phyloP scores from a whole-genome alignment of 495 filamentous ascomycete species.

The Daldinia bambusicola region DNA sequence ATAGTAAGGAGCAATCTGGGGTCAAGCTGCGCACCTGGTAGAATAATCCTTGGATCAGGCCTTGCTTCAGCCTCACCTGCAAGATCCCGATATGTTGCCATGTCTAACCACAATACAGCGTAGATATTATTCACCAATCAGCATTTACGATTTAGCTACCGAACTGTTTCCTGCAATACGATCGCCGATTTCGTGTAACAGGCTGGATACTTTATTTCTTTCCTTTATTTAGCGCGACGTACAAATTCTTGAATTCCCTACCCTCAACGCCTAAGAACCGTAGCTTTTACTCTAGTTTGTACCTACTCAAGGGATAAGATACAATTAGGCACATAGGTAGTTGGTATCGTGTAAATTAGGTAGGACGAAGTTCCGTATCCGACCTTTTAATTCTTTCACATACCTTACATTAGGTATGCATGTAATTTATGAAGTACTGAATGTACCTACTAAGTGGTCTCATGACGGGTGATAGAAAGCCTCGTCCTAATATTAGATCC shows the following conservation, averaged over 20 bases:
- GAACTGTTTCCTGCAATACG: not conserved
- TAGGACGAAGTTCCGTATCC: too few species aligned
- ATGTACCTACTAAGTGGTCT: too few species aligned
- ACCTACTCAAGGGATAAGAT: not conserved
- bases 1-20: not conserved
- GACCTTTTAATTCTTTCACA: too few species aligned
- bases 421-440: too few species aligned
- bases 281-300: not conserved
- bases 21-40: not conserved
- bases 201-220: not conserved
- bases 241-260: not conserved
- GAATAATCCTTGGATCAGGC: conserved; percentile 16
- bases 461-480: too few species aligned
- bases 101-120: not conserved
- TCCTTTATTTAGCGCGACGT: not conserved
- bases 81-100: conserved; percentile 27
- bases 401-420: too few species aligned
- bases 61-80: conserved; percentile 35
- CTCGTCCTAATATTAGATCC: too few species aligned
- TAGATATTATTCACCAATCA: conserved; percentile 1
- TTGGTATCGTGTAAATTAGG: too few species aligned
- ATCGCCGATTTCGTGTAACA: not conserved
- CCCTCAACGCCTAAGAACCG: too few species aligned
- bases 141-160: not conserved
- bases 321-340: too few species aligned